phyloP scores from a whole-genome alignment of 1,284 basidiomycete species.

The Ceratobasidium sp. region DNA sequence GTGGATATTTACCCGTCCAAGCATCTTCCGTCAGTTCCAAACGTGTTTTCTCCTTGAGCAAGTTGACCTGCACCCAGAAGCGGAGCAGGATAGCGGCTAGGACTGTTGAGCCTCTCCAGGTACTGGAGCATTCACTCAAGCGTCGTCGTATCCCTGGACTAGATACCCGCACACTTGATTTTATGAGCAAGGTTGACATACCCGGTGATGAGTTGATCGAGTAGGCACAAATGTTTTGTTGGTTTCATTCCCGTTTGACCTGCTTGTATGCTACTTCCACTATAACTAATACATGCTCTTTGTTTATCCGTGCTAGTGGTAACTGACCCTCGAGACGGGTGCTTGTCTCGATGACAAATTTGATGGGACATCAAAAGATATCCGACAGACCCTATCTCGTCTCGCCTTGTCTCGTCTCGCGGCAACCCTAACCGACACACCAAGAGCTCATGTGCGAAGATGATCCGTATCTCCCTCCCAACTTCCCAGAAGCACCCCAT shows the following conservation, averaged over 20 bases:
- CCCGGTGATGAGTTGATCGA: not conserved
- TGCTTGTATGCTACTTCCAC: not conserved
- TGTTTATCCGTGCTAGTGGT: not conserved
- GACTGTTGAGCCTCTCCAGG: conserved; percentile 13
- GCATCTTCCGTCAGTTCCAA: too few species aligned
- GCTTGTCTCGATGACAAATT: too few species aligned
- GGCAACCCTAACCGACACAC: conserved; percentile 63
- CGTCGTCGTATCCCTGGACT: not conserved
- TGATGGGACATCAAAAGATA: not conserved
- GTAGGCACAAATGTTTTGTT: not conserved
- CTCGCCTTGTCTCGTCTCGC: conserved; percentile 22
- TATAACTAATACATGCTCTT: not conserved
- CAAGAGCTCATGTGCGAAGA: conserved; percentile 65
- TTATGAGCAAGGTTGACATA: conserved; percentile 8
- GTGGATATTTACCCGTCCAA: too few species aligned
- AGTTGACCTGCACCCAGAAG: too few species aligned
- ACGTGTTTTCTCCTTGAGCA: too few species aligned
- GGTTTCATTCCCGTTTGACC: not conserved
- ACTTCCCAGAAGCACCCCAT: conserved; percentile 71
- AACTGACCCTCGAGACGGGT: not conserved
- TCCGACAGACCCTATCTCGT: not conserved
- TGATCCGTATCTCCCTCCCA: conserved; percentile 69
- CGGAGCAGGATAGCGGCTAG: too few species aligned
- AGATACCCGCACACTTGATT: not conserved
- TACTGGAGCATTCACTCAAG: conserved; percentile 17